Percentiles rank a stretch among this genome's conserved stretches.
Conservation (phyloP, 2,329 filamentous ascomycete species). For the Fusarium buharicum region DNA sequence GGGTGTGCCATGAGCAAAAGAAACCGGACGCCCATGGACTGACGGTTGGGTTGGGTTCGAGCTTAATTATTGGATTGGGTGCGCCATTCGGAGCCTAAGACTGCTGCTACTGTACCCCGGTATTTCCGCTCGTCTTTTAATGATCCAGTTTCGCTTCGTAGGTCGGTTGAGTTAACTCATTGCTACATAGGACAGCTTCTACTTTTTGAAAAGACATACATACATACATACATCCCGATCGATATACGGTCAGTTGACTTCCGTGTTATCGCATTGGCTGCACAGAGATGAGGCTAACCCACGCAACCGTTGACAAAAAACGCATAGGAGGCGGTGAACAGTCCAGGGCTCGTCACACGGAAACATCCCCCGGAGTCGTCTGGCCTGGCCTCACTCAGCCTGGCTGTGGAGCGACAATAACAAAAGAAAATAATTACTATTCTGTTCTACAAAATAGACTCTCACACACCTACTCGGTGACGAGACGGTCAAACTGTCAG, state of each 20-base stretch:
- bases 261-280: slow-evolving; percentile 33
- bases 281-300: slow-evolving; percentile 19
- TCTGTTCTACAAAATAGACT: slow-evolving; percentile 3
- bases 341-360: slow-evolving; percentile 43
- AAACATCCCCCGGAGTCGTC: slow-evolving; percentile 42
- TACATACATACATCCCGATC: not conserved
- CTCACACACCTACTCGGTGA: slow-evolving; percentile 29
- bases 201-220: too few relatives aligned
- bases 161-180: too few relatives aligned
- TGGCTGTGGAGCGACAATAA: slow-evolving; percentile 40
- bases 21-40: slow-evolving; percentile 45
- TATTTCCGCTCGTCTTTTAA: slow-evolving; percentile 36
- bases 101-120: slow-evolving; percentile 35
- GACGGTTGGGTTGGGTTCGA: slow-evolving; percentile 41
- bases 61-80: slow-evolving; percentile 48
- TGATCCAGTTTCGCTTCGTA: not conserved
- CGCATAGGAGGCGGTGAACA: slow-evolving; percentile 45
- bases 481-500: slow-evolving; percentile 21
- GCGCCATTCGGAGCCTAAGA: slow-evolving; percentile 31
- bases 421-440: not conserved
- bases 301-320: slow-evolving; percentile 27
- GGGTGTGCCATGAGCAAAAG: slow-evolving; percentile 43
- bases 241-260: slow-evolving; percentile 34
- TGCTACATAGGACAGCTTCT: too few relatives aligned
- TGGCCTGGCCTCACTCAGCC: slow-evolving; percentile 30